Conservation (phyloP, 257 asterid species). For the Solanum ossicruentum region DNA sequence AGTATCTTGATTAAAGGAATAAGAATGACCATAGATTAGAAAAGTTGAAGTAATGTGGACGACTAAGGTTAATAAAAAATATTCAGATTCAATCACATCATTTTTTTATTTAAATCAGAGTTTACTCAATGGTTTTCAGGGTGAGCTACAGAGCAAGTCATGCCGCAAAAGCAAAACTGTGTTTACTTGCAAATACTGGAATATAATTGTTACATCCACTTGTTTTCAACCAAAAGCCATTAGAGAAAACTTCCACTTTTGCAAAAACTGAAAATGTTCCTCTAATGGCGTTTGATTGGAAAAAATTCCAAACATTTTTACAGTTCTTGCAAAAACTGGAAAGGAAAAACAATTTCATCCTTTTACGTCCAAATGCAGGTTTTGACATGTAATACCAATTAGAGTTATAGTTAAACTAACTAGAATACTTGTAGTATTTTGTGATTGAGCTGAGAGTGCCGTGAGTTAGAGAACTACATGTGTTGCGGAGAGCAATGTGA, state of each 20-base stretch:
- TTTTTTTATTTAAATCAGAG: background rate
- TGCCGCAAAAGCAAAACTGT: background rate
- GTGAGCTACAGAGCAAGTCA: background rate
- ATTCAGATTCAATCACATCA: background rate
- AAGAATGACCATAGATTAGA: background rate
- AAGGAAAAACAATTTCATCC: background rate
- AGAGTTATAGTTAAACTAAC: background rate
- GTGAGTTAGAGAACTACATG: background rate
- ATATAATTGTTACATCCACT: background rate
- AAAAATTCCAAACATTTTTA: background rate
- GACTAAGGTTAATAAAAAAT: background rate
- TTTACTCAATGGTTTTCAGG: background rate
- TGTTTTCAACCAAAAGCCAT: background rate
- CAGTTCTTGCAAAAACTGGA: background rate
- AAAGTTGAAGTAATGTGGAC: background rate
- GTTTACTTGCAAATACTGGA: background rate
- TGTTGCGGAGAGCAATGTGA: background rate
- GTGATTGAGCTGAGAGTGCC: background rate
- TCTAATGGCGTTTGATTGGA: background rate
- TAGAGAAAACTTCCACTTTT: background rate
- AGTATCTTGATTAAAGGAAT: background rate
- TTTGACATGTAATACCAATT: background rate
- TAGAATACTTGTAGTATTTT: background rate
- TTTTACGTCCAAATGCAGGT: background rate
- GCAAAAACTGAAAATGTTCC: background rate